phyloP scores from a whole-genome alignment of 2,329 filamentous ascomycete genomes.

The Penicillium palitans region DNA sequence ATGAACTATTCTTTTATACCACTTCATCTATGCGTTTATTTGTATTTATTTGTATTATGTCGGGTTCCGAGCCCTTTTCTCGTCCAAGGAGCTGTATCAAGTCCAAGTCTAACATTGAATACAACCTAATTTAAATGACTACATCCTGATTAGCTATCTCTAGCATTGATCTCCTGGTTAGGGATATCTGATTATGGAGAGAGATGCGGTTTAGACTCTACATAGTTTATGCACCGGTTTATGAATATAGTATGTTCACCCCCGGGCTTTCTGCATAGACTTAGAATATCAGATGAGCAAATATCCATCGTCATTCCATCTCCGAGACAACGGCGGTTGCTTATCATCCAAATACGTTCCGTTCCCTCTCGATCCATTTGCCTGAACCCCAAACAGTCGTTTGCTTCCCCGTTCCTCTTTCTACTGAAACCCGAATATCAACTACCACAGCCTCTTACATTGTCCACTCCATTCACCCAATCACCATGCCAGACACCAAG shows the following conservation, averaged over 20 bases:
- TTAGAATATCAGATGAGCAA: background rate
- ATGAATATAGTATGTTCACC: background rate
- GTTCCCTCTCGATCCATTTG: background rate
- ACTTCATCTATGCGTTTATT: background rate
- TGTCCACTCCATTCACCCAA: background rate
- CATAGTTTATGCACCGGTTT: too few relatives aligned
- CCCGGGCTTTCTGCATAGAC: background rate
- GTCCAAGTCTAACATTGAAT: background rate
- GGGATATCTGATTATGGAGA: background rate
- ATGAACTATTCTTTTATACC: background rate
- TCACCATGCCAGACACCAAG: background rate
- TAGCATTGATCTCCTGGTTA: background rate
- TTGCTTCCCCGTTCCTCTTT: background rate
- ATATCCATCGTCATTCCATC: background rate
- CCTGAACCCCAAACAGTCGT: background rate
- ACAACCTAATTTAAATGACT: too few relatives aligned
- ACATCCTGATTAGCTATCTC: background rate
- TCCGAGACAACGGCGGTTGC: too few relatives aligned
- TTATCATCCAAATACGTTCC: background rate
- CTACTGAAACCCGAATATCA: background rate
- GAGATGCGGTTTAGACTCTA: background rate
- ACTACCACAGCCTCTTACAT: background rate
- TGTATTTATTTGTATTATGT: background rate
- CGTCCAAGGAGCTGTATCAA: background rate
- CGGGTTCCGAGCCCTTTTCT: background rate